Conservation (phyloP, 2,329 filamentous ascomycete species). For the Eutypella sp. region DNA sequence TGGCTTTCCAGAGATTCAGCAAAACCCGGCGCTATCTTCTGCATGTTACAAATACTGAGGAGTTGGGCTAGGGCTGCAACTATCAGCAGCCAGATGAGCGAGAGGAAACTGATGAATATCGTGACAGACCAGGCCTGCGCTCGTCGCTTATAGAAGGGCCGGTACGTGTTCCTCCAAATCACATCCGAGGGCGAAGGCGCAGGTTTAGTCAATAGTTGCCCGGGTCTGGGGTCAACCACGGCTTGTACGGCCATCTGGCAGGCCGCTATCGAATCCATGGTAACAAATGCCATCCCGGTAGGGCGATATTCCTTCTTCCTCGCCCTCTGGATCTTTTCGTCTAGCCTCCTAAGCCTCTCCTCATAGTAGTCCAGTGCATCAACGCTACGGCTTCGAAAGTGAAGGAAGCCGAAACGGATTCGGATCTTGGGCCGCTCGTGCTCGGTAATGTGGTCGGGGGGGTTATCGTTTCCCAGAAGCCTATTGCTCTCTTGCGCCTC, state of each 20-base stretch:
- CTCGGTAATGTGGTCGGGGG: conserved; percentile 36
- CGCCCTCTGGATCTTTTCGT: conserved; percentile 66
- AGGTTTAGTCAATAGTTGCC: conserved; percentile 76
- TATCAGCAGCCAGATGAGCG: conserved; percentile 81
- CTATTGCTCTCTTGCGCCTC: conserved; percentile 52
- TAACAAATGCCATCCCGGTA: conserved; percentile 87
- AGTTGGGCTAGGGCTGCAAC: conserved; percentile 74
- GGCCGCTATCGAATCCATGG: conserved; percentile 91
- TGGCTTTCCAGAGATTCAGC: conserved; percentile 64
- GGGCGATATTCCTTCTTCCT: conserved; percentile 72
- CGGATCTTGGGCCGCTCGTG: conserved; percentile 61
- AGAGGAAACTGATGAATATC: conserved; percentile 73
- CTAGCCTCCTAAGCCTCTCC: conserved; percentile 72
- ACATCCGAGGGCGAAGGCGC: conserved; percentile 88
- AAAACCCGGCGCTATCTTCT: conserved; percentile 65
- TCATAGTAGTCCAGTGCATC: conserved; percentile 96
- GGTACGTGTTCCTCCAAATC: conserved; percentile 92
- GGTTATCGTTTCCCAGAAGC: conserved; percentile 48
- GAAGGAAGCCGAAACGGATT: conserved; percentile 74
- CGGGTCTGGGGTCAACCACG: conserved; percentile 83
- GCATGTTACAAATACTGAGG: conserved; percentile 75
- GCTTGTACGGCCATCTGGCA: conserved; percentile 96
- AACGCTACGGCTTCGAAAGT: conserved; percentile 64
- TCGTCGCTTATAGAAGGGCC: conserved; percentile 68
- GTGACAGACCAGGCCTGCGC: conserved; percentile 80